A percentile compares a stretch with the other conserved stretches of the same genome.
Evolutionary conservation across 108 stramenopile genomes (phyloP).

Genomic region (Skeletonema grethae): DNA sequence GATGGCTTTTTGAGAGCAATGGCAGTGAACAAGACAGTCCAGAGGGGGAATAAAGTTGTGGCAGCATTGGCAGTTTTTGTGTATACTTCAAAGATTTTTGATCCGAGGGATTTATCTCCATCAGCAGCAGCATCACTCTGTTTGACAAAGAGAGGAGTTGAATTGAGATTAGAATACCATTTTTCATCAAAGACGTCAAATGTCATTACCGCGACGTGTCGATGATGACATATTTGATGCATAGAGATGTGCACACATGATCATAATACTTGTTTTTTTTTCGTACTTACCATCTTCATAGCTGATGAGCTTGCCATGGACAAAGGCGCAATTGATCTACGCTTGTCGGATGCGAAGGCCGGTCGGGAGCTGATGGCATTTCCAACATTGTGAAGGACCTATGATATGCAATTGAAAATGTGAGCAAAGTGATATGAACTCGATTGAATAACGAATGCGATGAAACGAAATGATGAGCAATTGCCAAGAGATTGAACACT

Average conservation of each 20-base stretch:
- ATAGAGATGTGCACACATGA: background rate
- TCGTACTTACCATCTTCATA: slow-evolving; percentile 24
- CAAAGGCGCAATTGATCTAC: slow-evolving; percentile 5
- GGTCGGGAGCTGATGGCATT: slow-evolving; percentile 3
- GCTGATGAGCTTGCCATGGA: slow-evolving; percentile 1
- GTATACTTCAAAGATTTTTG: slow-evolving; percentile 85
- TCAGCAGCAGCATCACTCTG: background rate
- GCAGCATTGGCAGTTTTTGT: slow-evolving; percentile 81
- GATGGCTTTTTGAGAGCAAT: slow-evolving; percentile 86
- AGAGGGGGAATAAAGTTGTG: slow-evolving; percentile 92
- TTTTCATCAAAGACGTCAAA: slow-evolving; percentile 18
- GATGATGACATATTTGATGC: background rate
- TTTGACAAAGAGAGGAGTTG: background rate
- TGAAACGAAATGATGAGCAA: background rate
- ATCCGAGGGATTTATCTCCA: slow-evolving; percentile 33
- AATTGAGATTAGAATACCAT: background rate
- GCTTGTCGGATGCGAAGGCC: slow-evolving; percentile 16
- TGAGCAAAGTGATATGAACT: background rate
- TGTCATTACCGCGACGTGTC: slow-evolving; percentile 7
- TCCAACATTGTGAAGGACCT: slow-evolving; percentile 32
- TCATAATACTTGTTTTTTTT: background rate
- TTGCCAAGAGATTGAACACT: background rate
- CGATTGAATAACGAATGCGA: background rate
- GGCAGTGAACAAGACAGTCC: slow-evolving; percentile 89
- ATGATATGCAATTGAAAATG: background rate